Base-by-base conservation (phyloP, 1,139 yeast genomes). In the Lodderomyces elongisporus region DNA sequence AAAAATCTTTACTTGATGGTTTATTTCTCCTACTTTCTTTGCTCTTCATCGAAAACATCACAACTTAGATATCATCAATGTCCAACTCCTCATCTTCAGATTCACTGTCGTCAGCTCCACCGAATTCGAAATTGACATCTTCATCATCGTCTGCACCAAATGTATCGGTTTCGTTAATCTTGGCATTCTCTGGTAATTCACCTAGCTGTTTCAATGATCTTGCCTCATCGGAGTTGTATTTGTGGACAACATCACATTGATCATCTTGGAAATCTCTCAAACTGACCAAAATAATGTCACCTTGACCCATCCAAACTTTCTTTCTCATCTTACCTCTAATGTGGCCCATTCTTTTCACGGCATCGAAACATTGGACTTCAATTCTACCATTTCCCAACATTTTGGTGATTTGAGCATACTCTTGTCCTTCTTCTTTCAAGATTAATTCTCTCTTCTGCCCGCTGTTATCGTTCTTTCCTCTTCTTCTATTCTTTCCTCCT, bases 271-370 rank as follows among this genome's bases (percentile, higher is more conserved):
- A 93, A 56, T 93, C 99, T 74, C 99, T 87, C 54, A 93, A 77
- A 5, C 96, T 88, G 31, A 91, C 91, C 55, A 93, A 71, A 48
- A 93, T 88, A 51, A 93, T 93, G 58, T 93, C 99, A 66, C 98
- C 98, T 65, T 88, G 97, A 30, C 87, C 85, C 87, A 93, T 89
- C 99, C 99, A 93, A 43, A 89, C 97, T 78, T 91, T 91, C 81
- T 93, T 93, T 76, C 99, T 85, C 70, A 93, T 77, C 62, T 93
- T 93, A 50, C 99, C 99, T 74, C 99, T 85, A 55, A 93, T 93
- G 59, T 91, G 98, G 14, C 95, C 97, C 77, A 87, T 77, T 70
- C 99, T 81, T 59, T 81, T 87, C 48, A 73, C 70, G 45, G 95
- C 96, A 57, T 93, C 98, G 55, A 91, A 93, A 66, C 98, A 93